Percentiles rank a stretch among this genome's conserved stretches.
Conservation (phyloP, 257 asterid species). For the Capsicum chinense region DNA sequence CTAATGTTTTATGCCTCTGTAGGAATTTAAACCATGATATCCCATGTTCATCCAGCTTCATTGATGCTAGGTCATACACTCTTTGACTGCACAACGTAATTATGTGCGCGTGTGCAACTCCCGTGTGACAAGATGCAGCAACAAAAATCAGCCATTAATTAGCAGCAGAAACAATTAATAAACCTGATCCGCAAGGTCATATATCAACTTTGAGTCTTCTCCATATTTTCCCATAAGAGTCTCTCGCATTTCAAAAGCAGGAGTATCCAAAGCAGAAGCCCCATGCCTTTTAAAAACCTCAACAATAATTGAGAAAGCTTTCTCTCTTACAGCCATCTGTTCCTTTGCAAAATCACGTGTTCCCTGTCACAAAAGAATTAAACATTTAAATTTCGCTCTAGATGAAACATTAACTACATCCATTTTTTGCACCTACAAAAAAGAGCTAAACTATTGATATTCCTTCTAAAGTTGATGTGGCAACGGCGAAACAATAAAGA, state of each 20-base stretch:
- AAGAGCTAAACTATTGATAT: slow-evolving; percentile 8
- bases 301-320: slow-evolving; percentile 65
- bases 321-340: slow-evolving; percentile 89
- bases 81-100: neutral
- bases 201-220: slow-evolving; percentile 93
- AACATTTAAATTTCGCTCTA: neutral
- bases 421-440: slow-evolving; percentile 3
- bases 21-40: neutral
- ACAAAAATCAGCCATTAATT: neutral
- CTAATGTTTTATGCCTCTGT: neutral
- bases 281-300: slow-evolving; percentile 94
- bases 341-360: slow-evolving; percentile 94
- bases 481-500: neutral
- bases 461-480: neutral
- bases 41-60: neutral
- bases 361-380: slow-evolving; percentile 53
- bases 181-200: slow-evolving; percentile 98
- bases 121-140: neutral
- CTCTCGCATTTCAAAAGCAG: slow-evolving; percentile 91
- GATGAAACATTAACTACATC: slow-evolving; percentile 18
- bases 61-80: neutral
- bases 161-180: slow-evolving; percentile 28
- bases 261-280: slow-evolving; percentile 88
- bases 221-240: slow-evolving; percentile 98
- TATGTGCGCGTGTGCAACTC: neutral